Evolutionary conservation across 306 rosid genomes (phyloP).

Genomic region (Medicago arabica): DNA sequence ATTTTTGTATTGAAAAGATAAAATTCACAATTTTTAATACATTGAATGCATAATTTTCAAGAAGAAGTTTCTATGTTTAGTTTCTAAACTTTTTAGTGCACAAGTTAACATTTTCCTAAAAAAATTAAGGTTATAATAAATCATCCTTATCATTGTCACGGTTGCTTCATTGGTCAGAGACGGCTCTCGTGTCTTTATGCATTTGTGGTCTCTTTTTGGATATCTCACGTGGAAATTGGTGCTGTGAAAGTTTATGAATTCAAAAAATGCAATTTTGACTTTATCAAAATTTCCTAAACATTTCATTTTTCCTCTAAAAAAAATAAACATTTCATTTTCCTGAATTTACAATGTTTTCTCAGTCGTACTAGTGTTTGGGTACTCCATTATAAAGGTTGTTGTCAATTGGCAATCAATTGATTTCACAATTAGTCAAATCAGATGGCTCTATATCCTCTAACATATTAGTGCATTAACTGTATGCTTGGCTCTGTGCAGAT

Average conservation of each 20-base stretch:
- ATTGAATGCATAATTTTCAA: too few relatives aligned
- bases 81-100: too few relatives aligned
- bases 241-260: background rate
- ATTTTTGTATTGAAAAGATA: too few relatives aligned
- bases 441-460: background rate
- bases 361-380: too few relatives aligned
- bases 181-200: conserved; percentile 35
- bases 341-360: background rate
- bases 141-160: conserved; percentile 28
- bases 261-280: background rate
- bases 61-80: too few relatives aligned
- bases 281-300: background rate
- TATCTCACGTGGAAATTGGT: conserved; percentile 46
- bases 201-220: conserved; percentile 30
- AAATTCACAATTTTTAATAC: too few relatives aligned
- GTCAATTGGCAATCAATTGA: background rate
- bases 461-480: background rate
- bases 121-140: background rate
- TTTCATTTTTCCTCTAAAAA: background rate
- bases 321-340: conserved; percentile 2
- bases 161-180: conserved; percentile 47
- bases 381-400: background rate
- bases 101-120: too few relatives aligned
- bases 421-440: background rate
- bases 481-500: background rate